Conservation (phyloP, 495 filamentous ascomycete species). For the Penicillium psychrofluorescens region DNA sequence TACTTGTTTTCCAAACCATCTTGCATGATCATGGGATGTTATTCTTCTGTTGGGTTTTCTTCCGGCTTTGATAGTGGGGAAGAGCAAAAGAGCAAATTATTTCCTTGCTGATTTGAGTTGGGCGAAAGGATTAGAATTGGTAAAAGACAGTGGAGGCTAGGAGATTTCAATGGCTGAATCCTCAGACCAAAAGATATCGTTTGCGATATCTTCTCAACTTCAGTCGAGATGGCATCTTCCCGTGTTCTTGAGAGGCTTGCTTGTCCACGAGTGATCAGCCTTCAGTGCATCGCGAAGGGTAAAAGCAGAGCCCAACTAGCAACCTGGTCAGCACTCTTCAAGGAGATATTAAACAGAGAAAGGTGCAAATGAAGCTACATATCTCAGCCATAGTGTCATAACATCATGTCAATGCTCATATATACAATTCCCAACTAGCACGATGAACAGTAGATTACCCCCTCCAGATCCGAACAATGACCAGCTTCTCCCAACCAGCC, state of each 20-base stretch:
- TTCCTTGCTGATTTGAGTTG: neutral
- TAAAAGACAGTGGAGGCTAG: no score
- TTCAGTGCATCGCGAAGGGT: no score
- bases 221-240: no score
- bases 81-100: constrained; percentile 8
- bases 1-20: constrained; percentile 10
- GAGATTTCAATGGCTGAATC: no score
- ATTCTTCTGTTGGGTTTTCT: constrained; percentile 6
- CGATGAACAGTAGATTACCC: constrained; percentile 1
- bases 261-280: no score
- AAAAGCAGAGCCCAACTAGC: no score
- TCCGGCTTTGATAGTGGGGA: constrained; percentile 11
- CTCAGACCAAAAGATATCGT: no score
- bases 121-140: no score
- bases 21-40: constrained; percentile 22
- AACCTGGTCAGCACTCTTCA: no score
- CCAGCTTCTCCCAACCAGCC: constrained; percentile 88
- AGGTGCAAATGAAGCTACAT: neutral
- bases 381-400: neutral
- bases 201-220: no score
- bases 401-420: neutral
- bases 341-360: neutral
- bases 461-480: constrained; percentile 73
- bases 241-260: no score
- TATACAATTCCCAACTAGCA: neutral